Evolutionary conservation across 768 basidiomycete species (phyloP).

Genomic region (Calocera cornea): DNA sequence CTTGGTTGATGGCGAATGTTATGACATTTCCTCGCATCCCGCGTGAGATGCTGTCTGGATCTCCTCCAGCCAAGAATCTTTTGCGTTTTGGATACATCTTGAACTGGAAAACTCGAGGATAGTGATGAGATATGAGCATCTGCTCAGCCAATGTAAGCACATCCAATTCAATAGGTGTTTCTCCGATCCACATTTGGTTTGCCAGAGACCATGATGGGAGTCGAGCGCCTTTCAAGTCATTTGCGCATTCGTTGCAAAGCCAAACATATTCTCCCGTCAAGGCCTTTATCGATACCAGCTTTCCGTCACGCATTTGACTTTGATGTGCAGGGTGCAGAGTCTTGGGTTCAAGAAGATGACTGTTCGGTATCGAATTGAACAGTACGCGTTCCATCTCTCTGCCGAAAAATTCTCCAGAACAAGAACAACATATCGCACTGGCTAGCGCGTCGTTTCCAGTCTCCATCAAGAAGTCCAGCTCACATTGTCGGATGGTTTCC

Average conservation of each 20-base stretch:
- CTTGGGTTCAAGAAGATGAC: background rate
- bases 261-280: background rate
- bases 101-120: conserved; percentile 25
- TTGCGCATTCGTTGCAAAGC: background rate
- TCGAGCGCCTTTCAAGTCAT: background rate
- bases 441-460: background rate
- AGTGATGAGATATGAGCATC: conserved; percentile 24
- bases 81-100: conserved; percentile 27
- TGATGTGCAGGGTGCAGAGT: background rate
- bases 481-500: background rate
- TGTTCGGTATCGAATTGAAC: background rate
- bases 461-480: background rate
- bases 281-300: background rate
- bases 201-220: conserved; percentile 21
- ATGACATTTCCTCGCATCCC: conserved; percentile 29
- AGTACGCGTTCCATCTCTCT: background rate
- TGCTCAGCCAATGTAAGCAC: conserved; percentile 30
- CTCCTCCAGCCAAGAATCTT: background rate
- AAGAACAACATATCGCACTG: background rate
- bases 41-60: conserved; percentile 14
- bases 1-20: conserved; percentile 21
- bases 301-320: background rate
- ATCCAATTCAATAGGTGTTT: too few species aligned
- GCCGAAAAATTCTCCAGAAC: background rate
- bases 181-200: too few species aligned